Evolutionary conservation across 352 stramenopile genomes (phyloP).

Genomic region (Phytophthora cactorum): DNA sequence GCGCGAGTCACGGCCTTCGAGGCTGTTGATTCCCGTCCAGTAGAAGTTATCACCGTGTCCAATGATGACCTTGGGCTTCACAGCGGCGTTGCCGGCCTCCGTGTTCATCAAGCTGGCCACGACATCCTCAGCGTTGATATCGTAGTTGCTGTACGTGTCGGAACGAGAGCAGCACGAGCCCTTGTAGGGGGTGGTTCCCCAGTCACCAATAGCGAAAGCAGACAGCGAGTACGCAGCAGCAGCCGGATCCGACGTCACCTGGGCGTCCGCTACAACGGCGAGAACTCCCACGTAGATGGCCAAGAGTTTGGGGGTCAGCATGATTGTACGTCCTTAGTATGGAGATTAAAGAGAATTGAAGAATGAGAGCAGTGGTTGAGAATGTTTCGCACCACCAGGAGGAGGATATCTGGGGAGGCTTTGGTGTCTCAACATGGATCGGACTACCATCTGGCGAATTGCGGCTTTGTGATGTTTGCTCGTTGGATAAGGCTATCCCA

Average conservation of each 20-base stretch:
- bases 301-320: slow-evolving; percentile 6
- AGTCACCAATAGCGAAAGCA: slow-evolving; percentile 34
- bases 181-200: slow-evolving; percentile 16
- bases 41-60: too few species aligned
- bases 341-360: slow-evolving; percentile 1
- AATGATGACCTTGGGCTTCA: too few species aligned
- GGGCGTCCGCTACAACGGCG: slow-evolving; percentile 1
- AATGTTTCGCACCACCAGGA: slow-evolving; percentile 5
- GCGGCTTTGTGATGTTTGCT: slow-evolving; percentile 5
- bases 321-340: slow-evolving; percentile 7
- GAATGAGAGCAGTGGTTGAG: slow-evolving; percentile 3
- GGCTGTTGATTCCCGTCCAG: too few species aligned
- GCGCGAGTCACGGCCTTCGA: too few species aligned
- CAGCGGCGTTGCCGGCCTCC: too few species aligned
- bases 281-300: slow-evolving; percentile 5
- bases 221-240: slow-evolving; percentile 28
- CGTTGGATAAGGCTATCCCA: slow-evolving; percentile 10
- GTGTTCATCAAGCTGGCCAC: too few species aligned
- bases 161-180: slow-evolving; percentile 25
- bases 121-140: too few species aligned
- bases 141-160: slow-evolving; percentile 6
- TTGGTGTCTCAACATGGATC: slow-evolving; percentile 12
- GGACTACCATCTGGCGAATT: slow-evolving; percentile 9
- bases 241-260: slow-evolving; percentile 30
- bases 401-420: background rate